Evolutionary conservation across 805 yeast species (phyloP), one percentile per base, ranked within the genome.

Genomic region (Myxozyma geophila): DNA sequence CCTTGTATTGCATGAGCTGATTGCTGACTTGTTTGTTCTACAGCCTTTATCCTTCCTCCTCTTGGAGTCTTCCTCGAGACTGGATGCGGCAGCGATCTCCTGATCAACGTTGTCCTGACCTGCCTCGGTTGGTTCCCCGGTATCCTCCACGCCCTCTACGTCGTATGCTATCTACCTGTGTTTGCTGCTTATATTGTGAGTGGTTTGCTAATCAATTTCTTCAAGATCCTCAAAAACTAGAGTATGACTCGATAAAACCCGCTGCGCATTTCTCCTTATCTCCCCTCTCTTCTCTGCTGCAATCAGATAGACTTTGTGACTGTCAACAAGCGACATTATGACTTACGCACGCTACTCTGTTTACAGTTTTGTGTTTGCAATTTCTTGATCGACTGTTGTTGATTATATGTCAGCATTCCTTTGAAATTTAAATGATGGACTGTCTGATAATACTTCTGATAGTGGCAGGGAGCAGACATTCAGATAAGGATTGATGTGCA

Each of bases 51-150:
- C 68, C 68, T 71, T 63, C 89, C 88, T 48, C 88, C 88, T 59
- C 77, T 85, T 68, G 88, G 87, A 61, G 89, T 85, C 3, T 84
- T 83, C 77, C 74, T 83, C 59, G 87, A 84, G 75, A 76, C 80
- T 67, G 89, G 89, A 44, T 84, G 87, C 74, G 75, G 80, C 40
- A 72, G 78, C 15, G 77, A 79, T 63, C 68, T 79, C 46, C 75
- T 85, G 46, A 71, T 89, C 72, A 88, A 88, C 77, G 76, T 88
- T 54, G 71, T 89, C 49, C 81, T 90, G 72, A 86, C 92, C 23
- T 74, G 85, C 67, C 80, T 90, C 63, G 95, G 92, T 47, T 89
- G 86, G 76, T 77, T 89, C 67, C 96, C 96, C 1, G 96, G 78
- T 59, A 75, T 77, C 64, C 64, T 76, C 60, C 76, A 76, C 71